Evolutionary conservation across 176 grass and related monocot genomes (phyloP).

Genomic region (Pontederia crassipes): DNA sequence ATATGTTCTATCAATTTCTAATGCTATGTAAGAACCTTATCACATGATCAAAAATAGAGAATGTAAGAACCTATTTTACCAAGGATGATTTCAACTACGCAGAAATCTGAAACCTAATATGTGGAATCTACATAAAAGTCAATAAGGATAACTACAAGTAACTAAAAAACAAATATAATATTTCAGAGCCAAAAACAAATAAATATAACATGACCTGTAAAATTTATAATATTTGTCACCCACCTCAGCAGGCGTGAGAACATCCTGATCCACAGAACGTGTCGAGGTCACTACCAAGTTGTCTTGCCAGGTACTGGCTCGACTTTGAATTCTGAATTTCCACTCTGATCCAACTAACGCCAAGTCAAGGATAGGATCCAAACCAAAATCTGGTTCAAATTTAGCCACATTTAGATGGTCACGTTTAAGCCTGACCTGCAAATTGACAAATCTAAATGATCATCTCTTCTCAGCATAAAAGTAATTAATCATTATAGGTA

Average conservation of each 20-base stretch:
- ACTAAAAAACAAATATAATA: no score
- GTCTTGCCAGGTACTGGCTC: constrained; percentile 94
- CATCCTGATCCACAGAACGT: constrained; percentile 87
- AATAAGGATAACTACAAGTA: no score
- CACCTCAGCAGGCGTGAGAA: constrained; percentile 85
- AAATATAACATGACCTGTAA: no score
- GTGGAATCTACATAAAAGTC: no score
- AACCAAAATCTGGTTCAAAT: constrained; percentile 95
- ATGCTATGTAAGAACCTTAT: no score
- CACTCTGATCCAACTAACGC: constrained; percentile 91
- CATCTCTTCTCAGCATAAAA: constrained; percentile 4
- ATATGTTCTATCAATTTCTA: no score
- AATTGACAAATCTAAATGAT: constrained; percentile 19
- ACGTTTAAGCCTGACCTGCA: constrained; percentile 86
- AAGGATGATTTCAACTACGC: no score
- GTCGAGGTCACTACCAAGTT: constrained; percentile 86
- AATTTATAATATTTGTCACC: constrained; percentile 8
- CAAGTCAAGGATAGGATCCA: constrained; percentile 88
- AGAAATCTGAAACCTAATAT: no score
- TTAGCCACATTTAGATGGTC: constrained; percentile 94
- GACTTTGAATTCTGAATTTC: constrained; percentile 96
- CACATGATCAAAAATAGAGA: no score
- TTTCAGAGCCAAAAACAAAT: no score
- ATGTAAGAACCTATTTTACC: no score
- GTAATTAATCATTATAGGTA: neutral